Evolutionary conservation across 768 basidiomycete species (phyloP), one percentile per base, ranked within the genome.

Genomic region (Tricholoma sp.): DNA sequence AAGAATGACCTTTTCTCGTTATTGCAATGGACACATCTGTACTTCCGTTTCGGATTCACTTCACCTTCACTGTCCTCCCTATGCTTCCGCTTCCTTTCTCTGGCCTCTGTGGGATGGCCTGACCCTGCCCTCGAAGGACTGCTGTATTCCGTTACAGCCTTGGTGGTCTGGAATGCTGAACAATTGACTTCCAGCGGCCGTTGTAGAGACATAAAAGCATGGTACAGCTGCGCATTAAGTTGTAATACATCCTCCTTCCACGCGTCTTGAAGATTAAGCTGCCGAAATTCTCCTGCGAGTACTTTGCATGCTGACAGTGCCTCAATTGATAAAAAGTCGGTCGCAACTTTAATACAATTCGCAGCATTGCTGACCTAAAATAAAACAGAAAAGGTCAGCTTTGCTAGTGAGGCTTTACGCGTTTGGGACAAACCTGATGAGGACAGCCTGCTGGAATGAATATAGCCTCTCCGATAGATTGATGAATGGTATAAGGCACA

Each of bases 231-330:
- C 24, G 32, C 24, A 50, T 50, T 14, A 16, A 95, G 79, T 72
- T 94, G 91, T 60, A 96, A 75, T 1, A 94, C 88, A 66, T 96
- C 94, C 67, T 91, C 88, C 70, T 94, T 93, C 94, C 94, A 97
- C 27, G 79, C 85, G 76, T 83, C 83, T 51, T 81, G 82, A 67
- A 86, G 83, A 66, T 95, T 94, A 71, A 94, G 89, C 65, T 85
- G 83, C 56, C 92, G 81, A 72, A 96, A 96, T 71, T 97, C 93
- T 63, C 79, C 77, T 56, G 90, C 93, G 54, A 97, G 79, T 66
- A 79, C 78, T 69, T 89, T 89, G 69, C 94, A 97, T 29, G 90
- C 82, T 37, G 72, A 74, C 39, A 97, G 86, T 68, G 94, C 95
- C 74, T 96, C 91, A 43, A 92, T 86, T 77, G 89, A 91, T 61